These are phyloP conservation scores for Blastobotrys aristatus DNA, from an alignment of 1,139 yeast species.

Conservation along the genomic window DNA sequence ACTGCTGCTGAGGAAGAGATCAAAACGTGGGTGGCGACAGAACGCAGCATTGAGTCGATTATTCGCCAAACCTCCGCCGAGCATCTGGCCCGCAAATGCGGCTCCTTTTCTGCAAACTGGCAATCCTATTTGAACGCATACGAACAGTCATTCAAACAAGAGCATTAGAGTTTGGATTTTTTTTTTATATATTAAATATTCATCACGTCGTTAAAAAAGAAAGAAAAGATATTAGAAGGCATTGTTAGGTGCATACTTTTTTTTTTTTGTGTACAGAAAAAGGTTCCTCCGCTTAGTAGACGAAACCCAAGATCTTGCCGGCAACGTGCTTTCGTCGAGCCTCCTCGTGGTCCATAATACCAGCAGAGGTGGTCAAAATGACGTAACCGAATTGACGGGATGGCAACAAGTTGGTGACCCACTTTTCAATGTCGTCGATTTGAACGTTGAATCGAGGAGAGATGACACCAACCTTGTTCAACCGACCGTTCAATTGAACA, in stretches of 20 bases:
- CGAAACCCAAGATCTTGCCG: constrained; percentile 96
- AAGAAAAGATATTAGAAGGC: neutral
- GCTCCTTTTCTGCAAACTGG: constrained; percentile 22
- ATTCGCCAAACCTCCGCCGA: constrained; percentile 29
- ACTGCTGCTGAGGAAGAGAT: constrained; percentile 25
- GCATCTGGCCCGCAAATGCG: constrained; percentile 28
- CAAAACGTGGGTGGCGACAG: constrained; percentile 29
- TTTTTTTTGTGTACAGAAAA: neutral
- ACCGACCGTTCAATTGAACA: constrained; percentile 94
- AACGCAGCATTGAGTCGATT: constrained; percentile 30
- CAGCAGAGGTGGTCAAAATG: constrained; percentile 97
- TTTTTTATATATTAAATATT: neutral
- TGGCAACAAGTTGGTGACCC: constrained; percentile 97
- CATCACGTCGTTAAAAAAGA: neutral
- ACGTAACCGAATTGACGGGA: constrained; percentile 99
- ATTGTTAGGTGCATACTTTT: no score
- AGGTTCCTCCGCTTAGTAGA: constrained; percentile 52
- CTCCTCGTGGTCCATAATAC: constrained; percentile 99
- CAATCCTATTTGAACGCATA: constrained; percentile 21
- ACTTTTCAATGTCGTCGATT: constrained; percentile 89
- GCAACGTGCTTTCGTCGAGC: constrained; percentile 99
- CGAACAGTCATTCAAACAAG: constrained; percentile 7
- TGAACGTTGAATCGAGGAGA: constrained; percentile 97
- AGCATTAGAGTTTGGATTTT: neutral
- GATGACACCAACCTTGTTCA: constrained; percentile 97